Evolutionary conservation across 1,284 basidiomycete species (phyloP).

Genomic region (Ustilago hordei): DNA sequence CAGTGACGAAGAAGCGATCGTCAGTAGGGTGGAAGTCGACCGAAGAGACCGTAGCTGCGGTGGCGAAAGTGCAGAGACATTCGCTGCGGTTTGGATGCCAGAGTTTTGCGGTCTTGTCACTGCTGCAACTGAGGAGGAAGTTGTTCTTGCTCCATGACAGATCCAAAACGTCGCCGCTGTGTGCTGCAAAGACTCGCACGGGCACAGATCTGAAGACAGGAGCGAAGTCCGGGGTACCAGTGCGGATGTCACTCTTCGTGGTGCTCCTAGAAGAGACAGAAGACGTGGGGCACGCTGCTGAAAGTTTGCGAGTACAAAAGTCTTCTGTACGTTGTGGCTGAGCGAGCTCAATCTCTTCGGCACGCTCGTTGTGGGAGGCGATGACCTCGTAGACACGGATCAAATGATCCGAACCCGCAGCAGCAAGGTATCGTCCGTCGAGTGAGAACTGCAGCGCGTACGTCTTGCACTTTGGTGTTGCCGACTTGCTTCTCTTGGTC

Average conservation of each 20-base stretch:
- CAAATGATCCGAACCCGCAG: constrained; percentile 68
- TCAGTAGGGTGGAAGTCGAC: constrained; percentile 68
- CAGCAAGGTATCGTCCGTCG: constrained; percentile 69
- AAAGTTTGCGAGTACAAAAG: not conserved
- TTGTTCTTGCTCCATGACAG: constrained; percentile 71
- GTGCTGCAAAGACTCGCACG: constrained; percentile 64
- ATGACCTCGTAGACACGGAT: constrained; percentile 64
- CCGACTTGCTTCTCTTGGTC: constrained; percentile 13
- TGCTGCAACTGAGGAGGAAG: constrained; percentile 69
- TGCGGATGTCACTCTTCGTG: not conserved
- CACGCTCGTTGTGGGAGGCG: constrained; percentile 31
- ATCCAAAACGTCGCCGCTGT: constrained; percentile 69
- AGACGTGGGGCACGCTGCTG: constrained; percentile 1
- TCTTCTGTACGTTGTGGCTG: constrained; percentile 15
- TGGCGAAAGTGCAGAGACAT: constrained; percentile 70
- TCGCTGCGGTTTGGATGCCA: constrained; percentile 69
- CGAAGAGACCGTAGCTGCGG: constrained; percentile 70
- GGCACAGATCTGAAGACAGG: constrained; percentile 61
- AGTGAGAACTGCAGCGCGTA: constrained; percentile 68
- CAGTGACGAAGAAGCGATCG: constrained; percentile 70
- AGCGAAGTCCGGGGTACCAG: constrained; percentile 11
- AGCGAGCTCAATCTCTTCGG: constrained; percentile 35
- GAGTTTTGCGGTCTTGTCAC: constrained; percentile 70
- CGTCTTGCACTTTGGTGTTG: constrained; percentile 52
- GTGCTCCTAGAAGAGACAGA: not conserved